Percentiles rank a stretch among this genome's conserved stretches.
Conservation (phyloP, 306 rosid genomes). For the Calophaca sinica region DNA sequence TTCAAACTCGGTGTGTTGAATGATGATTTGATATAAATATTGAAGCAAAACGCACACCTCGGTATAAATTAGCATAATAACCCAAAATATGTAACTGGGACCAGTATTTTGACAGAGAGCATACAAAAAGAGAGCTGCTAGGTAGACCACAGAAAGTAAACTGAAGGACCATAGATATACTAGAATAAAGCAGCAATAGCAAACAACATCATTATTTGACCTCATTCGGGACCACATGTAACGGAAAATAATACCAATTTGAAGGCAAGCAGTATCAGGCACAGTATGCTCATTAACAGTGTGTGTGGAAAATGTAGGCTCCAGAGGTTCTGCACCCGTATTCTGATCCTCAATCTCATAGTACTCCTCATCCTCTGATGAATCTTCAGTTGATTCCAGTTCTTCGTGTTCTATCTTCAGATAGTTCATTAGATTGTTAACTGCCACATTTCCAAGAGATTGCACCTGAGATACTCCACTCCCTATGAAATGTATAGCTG, state of each 20-base stretch:
- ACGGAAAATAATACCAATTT: conserved; percentile 76
- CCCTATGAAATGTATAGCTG: conserved; percentile 79
- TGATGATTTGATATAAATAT: conserved; percentile 82
- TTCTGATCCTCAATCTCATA: conserved; percentile 87
- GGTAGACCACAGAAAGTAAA: conserved; percentile 81
- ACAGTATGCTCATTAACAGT: conserved; percentile 49
- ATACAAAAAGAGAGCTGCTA: conserved; percentile 83
- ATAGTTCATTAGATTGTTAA: conserved; percentile 70
- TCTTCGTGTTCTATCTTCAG: conserved; percentile 69
- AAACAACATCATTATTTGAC: conserved; percentile 87
- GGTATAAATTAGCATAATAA: conserved; percentile 78
- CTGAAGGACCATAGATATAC: conserved; percentile 90
- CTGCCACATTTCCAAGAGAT: conserved; percentile 84
- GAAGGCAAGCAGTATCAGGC: conserved; percentile 66
- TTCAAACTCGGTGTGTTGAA: conserved; percentile 75
- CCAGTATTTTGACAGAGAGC: conserved; percentile 88
- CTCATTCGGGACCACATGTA: conserved; percentile 87
- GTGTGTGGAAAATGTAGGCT: conserved; percentile 71
- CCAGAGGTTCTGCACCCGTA: conserved; percentile 57
- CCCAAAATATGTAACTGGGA: conserved; percentile 89
- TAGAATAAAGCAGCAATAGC: conserved; percentile 86
- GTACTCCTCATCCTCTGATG: conserved; percentile 66
- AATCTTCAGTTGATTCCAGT: conserved; percentile 58
- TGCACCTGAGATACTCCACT: conserved; percentile 85
- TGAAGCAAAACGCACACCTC: conserved; percentile 83